A percentile compares a stretch with the other conserved stretches of the same genome.
Evolutionary conservation across 2,329 filamentous ascomycete genomes (phyloP).

Genomic region (Rhynchosporium graminicola): DNA sequence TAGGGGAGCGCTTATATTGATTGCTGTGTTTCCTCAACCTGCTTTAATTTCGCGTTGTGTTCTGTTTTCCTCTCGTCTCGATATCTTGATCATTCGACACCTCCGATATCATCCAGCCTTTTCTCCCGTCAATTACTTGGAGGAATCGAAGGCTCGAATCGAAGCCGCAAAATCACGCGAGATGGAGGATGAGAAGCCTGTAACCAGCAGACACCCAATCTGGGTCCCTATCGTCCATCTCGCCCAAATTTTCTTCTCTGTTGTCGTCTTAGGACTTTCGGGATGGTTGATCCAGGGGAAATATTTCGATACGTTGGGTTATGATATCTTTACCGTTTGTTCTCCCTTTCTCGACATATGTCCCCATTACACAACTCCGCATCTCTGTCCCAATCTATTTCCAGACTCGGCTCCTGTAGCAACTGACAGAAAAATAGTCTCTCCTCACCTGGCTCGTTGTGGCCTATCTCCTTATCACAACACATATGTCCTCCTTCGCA

Average conservation of each 20-base stretch:
- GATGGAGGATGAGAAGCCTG: slow-evolving; percentile 15
- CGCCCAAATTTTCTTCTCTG: slow-evolving; percentile 50
- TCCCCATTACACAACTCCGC: neutral
- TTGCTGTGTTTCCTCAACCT: too few species aligned
- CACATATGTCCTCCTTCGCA: slow-evolving; percentile 14
- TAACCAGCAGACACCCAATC: slow-evolving; percentile 9
- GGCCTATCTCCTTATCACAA: slow-evolving; percentile 13
- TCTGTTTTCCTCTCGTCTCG: too few species aligned
- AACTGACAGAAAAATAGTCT: neutral
- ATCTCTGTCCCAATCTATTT: neutral
- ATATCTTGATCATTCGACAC: too few species aligned
- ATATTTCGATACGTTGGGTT: slow-evolving; percentile 24
- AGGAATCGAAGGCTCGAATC: too few species aligned
- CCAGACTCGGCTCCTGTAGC: neutral
- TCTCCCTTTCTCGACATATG: neutral
- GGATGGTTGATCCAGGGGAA: slow-evolving; percentile 22
- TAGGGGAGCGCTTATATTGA: too few species aligned
- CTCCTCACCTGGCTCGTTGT: slow-evolving; percentile 24
- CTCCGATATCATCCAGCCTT: too few species aligned
- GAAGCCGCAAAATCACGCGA: too few species aligned
- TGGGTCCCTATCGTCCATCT: slow-evolving; percentile 44
- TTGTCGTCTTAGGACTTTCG: slow-evolving; percentile 22
- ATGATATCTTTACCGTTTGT: slow-evolving; percentile 21
- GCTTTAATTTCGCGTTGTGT: too few species aligned
- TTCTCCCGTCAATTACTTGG: too few species aligned